A percentile compares a stretch with the other conserved stretches of the same genome.
Evolutionary conservation across 352 stramenopile species (phyloP).

Genomic region (Thalassiosira oceanica): DNA sequence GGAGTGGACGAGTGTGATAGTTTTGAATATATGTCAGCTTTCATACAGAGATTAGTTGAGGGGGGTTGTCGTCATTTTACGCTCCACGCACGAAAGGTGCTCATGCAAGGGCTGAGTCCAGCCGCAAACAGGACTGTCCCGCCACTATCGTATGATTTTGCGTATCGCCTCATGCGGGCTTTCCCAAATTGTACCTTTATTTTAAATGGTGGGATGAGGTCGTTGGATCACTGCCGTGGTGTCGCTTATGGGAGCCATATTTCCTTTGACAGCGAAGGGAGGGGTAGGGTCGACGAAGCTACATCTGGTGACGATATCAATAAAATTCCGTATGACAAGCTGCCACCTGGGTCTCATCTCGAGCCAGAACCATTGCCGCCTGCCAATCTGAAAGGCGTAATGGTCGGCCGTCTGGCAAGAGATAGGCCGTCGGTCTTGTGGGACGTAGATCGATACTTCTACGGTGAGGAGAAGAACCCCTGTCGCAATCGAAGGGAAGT

Average conservation of each 20-base stretch:
- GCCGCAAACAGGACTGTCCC: conserved; percentile 67
- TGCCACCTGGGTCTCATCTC: conserved; percentile 63
- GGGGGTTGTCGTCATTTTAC: conserved; percentile 57
- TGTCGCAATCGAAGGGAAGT: conserved; percentile 63
- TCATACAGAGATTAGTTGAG: conserved; percentile 38
- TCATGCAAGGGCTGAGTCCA: conserved; percentile 38
- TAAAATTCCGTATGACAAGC: conserved; percentile 13
- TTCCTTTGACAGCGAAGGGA: conserved; percentile 6
- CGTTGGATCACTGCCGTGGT: conserved; percentile 46
- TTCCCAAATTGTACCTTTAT: conserved; percentile 75
- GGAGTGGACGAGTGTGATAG: conserved; percentile 60
- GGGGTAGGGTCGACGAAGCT: conserved; percentile 2
- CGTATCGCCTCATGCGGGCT: conserved; percentile 58
- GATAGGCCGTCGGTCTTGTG: conserved; percentile 62
- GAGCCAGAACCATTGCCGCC: conserved; percentile 35
- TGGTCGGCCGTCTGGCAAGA: conserved; percentile 68
- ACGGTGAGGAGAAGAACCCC: conserved; percentile 68
- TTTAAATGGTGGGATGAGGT: conserved; percentile 72
- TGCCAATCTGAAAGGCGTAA: conserved; percentile 62
- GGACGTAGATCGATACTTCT: conserved; percentile 77
- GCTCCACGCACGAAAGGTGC: conserved; percentile 66
- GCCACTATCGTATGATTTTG: conserved; percentile 67
- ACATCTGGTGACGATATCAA: conserved; percentile 8
- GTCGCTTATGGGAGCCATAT: conserved; percentile 46
- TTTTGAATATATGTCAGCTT: conserved; percentile 52